Percentiles rank a stretch among this genome's conserved stretches.
phyloP scores from a whole-genome alignment of 1,284 basidiomycete genomes.

The Pseudozyma sp. region DNA sequence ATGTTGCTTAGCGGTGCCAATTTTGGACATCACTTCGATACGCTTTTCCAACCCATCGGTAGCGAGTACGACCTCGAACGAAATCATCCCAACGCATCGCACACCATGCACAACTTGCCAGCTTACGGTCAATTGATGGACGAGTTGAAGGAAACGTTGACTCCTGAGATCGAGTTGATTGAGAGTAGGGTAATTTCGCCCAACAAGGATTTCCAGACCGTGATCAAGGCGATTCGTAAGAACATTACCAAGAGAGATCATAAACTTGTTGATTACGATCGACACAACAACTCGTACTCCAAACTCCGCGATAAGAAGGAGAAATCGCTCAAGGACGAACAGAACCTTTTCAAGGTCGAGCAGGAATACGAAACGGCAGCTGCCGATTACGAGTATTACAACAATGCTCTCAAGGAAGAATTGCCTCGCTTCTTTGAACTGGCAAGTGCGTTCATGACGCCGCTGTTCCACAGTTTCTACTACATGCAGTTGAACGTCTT shows the following conservation, averaged over 20 bases:
- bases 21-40: conserved; percentile 81
- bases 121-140: conserved; percentile 81
- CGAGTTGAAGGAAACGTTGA: conserved; percentile 81
- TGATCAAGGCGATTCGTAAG: conserved; percentile 91
- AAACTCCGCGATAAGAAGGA: conserved; percentile 95
- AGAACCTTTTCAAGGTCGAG: conserved; percentile 78
- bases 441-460: conserved; percentile 89
- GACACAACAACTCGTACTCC: conserved; percentile 92
- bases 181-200: conserved; percentile 87
- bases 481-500: conserved; percentile 98
- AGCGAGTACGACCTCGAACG: conserved; percentile 83
- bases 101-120: conserved; percentile 83
- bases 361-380: conserved; percentile 96
- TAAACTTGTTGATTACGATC: conserved; percentile 96
- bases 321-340: conserved; percentile 69
- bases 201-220: conserved; percentile 85
- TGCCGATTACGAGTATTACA: conserved; percentile 97
- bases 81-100: conserved; percentile 81
- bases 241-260: conserved; percentile 95
- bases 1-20: conserved; percentile 83
- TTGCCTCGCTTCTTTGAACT: conserved; percentile 90
- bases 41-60: conserved; percentile 71
- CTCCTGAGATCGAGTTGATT: conserved; percentile 94
- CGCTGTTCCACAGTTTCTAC: conserved; percentile 96
- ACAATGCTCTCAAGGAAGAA: conserved; percentile 89